Evolutionary conservation across 176 grass and related monocot genomes (phyloP), one percentile per base, ranked within the genome.

Genomic region (Juncus inflexus): DNA sequence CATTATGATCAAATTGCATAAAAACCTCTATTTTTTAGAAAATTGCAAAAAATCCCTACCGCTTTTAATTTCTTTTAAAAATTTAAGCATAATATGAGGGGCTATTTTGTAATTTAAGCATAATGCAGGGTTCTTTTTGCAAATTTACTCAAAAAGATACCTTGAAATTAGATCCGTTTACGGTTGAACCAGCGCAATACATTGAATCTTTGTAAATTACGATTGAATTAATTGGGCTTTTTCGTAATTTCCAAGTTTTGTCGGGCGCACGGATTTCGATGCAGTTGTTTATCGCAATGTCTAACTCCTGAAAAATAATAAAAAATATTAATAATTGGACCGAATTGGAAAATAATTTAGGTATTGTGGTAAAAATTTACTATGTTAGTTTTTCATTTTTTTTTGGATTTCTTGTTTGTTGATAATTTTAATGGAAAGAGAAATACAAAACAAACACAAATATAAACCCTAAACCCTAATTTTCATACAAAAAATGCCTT

Each of bases 91-190:
- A 28, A 28, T 28, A n/a, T n/a, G n/a, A n/a, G n/a, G n/a, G n/a
- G n/a, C n/a, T n/a, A n/a, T n/a, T n/a, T n/a, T n/a, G n/a, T n/a
- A 28, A 28, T 28, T 28, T 28, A 28, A 28, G 19, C 19, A 28
- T 28, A 28, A 28, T 28, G 19, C 19, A 28, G 19, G 19, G 19
- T 28, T 28, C 19, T 28, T 28, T 28, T 28, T 28, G 19, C 19
- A 28, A 28, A 28, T 28, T 28, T 28, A 28, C 19, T 28, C 19
- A 15, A 50, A 62, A 65, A 39, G 7, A 73, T 86, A 99, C 94
- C 94, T 99, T 99, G 59, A 84, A 74, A 65, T 79, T 9, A 38
- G 94, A 99, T 65, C 94, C 94, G 79, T 92, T 80, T 3, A 99
- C 80, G 72, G 62, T 68, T 73, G 70, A 64, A 82, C 88, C 78